Evolutionary conservation across 1,139 yeast genomes (phyloP).

Genomic region (Trichomonascaceae sp.): DNA sequence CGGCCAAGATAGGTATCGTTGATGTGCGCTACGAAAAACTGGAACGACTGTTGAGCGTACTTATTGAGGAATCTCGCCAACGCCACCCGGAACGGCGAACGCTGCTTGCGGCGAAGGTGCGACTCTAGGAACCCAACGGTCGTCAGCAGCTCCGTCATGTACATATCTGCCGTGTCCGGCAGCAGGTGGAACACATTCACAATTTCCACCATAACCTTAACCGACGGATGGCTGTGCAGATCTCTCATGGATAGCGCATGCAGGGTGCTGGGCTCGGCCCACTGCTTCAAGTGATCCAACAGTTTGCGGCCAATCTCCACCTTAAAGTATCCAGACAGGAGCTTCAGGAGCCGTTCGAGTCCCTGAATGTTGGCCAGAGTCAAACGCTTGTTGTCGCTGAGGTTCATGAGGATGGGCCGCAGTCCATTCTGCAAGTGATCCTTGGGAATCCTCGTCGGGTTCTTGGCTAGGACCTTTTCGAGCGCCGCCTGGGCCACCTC

Average conservation of each 20-base stretch:
- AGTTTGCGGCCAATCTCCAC: constrained; percentile 93
- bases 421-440: constrained; percentile 87
- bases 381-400: constrained; percentile 83
- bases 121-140: constrained; percentile 71
- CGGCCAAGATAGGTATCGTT: constrained; percentile 58
- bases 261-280: constrained; percentile 82
- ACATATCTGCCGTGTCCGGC: constrained; percentile 86
- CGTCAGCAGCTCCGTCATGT: constrained; percentile 73
- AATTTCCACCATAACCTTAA: constrained; percentile 80
- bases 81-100: constrained; percentile 87
- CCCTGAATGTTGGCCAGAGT: constrained; percentile 90
- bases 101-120: constrained; percentile 69
- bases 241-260: constrained; percentile 61
- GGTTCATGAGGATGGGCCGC: constrained; percentile 87
- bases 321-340: constrained; percentile 82
- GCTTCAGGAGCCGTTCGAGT: constrained; percentile 69
- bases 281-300: constrained; percentile 85
- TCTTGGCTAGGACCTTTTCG: constrained; percentile 70
- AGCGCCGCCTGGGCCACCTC: constrained; percentile 89
- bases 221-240: constrained; percentile 65
- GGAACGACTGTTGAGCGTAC: constrained; percentile 63
- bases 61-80: constrained; percentile 77
- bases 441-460: constrained; percentile 70
- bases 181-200: constrained; percentile 82
- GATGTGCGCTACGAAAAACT: constrained; percentile 56